Base-by-base conservation (phyloP, 176 grass and related monocot species). In the Musa itinerans region DNA sequence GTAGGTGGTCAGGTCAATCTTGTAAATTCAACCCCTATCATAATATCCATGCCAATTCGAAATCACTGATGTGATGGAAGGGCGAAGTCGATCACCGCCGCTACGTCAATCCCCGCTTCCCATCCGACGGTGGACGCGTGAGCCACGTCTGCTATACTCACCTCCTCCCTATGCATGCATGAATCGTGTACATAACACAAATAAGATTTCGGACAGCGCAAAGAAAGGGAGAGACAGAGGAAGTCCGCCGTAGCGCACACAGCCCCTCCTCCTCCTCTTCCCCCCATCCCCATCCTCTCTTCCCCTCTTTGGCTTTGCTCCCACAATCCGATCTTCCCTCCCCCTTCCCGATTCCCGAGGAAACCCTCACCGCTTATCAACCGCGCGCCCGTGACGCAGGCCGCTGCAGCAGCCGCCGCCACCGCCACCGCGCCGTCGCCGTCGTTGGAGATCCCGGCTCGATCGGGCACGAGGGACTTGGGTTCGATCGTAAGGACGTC, bases 291-390 rank as follows among this genome's bases (percentile, higher is more conserved):
- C 69, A 7, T 48, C 8, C 48, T 58, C 49, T 72, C 68, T 65
- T 48, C 63, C 69, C 63, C 63, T 13, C 24, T 43, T 1, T 29
- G 34, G 34, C 34, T 43, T 26, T 70, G 68, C 13, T 51, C 43
- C 48, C 17, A 19, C 13, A 48, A n/a, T 48, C 43, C 68, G 68
- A 20, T 70, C 68, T 3, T 13, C 11, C 65, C 26, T 34, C 14
- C 8, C 17, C 17, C 34, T 51, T 10, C 11, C 0, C 81, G 84
- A 66, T 71, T 81, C 83, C 74, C 65, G 74, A 89, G 86, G 82
- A 50, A 65, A 50, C 72, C 65, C 14, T 34, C 2, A 69, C 67
- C 20, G 63, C 65, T n/a, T 24, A 22, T 52, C 51, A 10, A 17
- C 8, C 22, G 25, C 15, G 29, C 12, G 48, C 21, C 48, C 19